Base-by-base conservation (phyloP, 2,329 filamentous ascomycete genomes). In the Fusarium sp. region DNA sequence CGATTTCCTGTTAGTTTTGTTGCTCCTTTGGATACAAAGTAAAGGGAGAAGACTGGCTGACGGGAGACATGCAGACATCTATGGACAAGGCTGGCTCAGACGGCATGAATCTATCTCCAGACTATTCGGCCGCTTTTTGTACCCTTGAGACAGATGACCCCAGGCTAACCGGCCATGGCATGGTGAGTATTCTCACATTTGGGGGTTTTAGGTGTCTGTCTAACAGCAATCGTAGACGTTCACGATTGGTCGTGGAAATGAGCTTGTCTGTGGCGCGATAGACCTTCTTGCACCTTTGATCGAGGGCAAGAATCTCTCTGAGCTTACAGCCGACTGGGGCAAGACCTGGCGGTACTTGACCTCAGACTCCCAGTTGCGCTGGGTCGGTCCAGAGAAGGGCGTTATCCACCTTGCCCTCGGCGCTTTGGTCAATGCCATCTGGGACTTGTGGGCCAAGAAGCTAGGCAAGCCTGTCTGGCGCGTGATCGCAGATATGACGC, bases 371-470 rank as follows among this genome's bases (percentile, higher is more conserved):
- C 95, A 98, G 84, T 88, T 97, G 64, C 93, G 95, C 66, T 98
- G 95, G 95, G 97, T 98, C 80, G 95, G 95, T 0, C 95, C 95
- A 0, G 95, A 98, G 80, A 97, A 98, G 85, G 95, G 95, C 68
- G 95, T 98, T 48, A 97, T 97, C 77, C 95, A 98, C 83, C 92
- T 98, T 8, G 95, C 95, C 2, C 91, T 98, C 10, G 95, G 94
- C 35, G 93, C 95, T 48, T 93, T 97, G 18, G 94, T 97, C 77
- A 98, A 98, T 82, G 95, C 95, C 16, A 88, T 97, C 78, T 98
- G 95, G 95, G 95, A 98, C 83, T 90, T 98, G n/a, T 97, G 95
- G 95, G 95, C 94, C 65, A 97, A 97, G 86, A 89, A 89, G 2
- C 89, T 97, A 33, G 88, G 90, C 74, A 97, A 98, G 86, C 95